Base-by-base conservation (phyloP, 306 rosid genomes). In the Senna tora region DNA sequence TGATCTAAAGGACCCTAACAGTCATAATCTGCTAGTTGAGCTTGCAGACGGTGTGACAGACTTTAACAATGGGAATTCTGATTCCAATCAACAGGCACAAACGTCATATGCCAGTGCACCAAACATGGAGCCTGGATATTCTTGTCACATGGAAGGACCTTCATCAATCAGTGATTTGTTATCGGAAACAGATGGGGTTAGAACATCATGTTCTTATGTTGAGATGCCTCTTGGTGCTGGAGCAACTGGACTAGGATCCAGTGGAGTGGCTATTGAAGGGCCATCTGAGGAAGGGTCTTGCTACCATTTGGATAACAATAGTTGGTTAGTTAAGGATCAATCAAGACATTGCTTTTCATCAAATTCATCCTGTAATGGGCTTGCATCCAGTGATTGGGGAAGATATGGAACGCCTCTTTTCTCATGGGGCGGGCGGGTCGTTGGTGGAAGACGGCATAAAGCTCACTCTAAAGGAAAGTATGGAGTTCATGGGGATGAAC, bases 391-490 rank as follows among this genome's bases (percentile, higher is more conserved):
- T 84, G 95, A 94, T 50, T 91, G 92, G 97, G 96, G 90, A 75
- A 91, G 96, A 80, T 86, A 86, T 59, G 90, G 86, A 71, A 55
- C 87, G 67, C 94, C 90, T 43, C 71, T 88, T 65, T 77, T 87
- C 74, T 86, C 99, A 72, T 94, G 95, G 90, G 97, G 94, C 61
- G 96, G 92, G 69, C 86, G 91, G 78, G 83, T 79, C 69, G 97
- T 87, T 41, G 95, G 95, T 56, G 84, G 86, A 84, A 85, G 95
- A 85, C 97, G 77, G 56, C 89, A 83, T 50, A 87, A 87, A 79
- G 85, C 88, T 82, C 76, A 77, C 72, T 84, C 87, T 63, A 89
- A 84, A 80, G 87, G 82, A 61, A 82, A 82, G 73, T 73, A 74
- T 74, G 88, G 83, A 78, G 85, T 69, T 32, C 85, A 42, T 67